Conservation (phyloP, 2,329 filamentous ascomycete species). For the Trichophyton simii region DNA sequence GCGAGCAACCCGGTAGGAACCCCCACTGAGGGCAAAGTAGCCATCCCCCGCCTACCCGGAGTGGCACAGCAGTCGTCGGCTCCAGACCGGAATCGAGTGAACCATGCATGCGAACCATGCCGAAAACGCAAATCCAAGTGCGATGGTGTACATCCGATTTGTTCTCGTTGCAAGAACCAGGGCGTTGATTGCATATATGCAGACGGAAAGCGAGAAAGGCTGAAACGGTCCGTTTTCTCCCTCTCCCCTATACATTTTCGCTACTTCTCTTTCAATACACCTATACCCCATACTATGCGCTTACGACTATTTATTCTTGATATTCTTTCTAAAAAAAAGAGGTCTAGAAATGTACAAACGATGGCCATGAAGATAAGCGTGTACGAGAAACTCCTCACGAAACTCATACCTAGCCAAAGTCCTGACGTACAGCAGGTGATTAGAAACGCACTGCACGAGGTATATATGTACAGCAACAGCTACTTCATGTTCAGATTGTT, state of each 20-base stretch:
- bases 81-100: constrained; percentile 14
- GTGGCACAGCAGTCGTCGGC: neutral
- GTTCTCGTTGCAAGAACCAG: constrained; percentile 23
- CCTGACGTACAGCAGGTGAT: constrained; percentile 12
- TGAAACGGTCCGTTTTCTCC: constrained; percentile 14
- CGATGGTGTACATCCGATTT: constrained; percentile 23
- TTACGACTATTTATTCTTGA: constrained; percentile 1
- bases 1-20: constrained; percentile 5
- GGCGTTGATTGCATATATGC: constrained; percentile 22
- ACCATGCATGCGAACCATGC: constrained; percentile 25
- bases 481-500: neutral
- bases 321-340: neutral
- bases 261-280: neutral
- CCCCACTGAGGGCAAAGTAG: constrained; percentile 12
- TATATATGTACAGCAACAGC: constrained; percentile 1
- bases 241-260: neutral
- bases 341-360: constrained; percentile 11
- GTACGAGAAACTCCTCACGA: constrained; percentile 13
- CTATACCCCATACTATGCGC: neutral
- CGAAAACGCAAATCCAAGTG: constrained; percentile 28
- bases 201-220: constrained; percentile 26
- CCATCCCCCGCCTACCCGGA: constrained; percentile 14
- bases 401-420: constrained; percentile 12
- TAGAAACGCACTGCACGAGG: constrained; percentile 12
- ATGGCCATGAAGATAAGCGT: constrained; percentile 13